phyloP scores from a whole-genome alignment of 495 filamentous ascomycete genomes.

The Delitschia confertaspora region DNA sequence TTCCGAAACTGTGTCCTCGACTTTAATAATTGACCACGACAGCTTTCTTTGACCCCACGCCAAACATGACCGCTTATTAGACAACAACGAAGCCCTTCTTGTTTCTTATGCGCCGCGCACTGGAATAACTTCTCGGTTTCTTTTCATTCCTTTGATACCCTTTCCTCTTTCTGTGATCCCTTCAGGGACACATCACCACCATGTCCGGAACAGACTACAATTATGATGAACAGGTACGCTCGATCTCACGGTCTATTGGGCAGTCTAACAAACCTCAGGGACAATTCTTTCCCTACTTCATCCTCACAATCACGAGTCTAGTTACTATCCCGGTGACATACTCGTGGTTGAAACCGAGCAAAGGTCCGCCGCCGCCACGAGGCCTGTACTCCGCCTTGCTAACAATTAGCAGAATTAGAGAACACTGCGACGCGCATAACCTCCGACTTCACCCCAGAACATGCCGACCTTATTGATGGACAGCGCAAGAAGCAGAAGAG shows the following conservation, averaged over 20 bases:
- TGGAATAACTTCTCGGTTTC: neutral
- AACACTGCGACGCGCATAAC: conserved; percentile 59
- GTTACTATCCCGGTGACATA: conserved; percentile 89
- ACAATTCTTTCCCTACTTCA: conserved; percentile 98
- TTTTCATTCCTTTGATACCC: neutral
- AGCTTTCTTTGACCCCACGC: conserved; percentile 5
- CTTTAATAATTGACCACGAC: conserved; percentile 1
- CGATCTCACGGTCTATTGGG: neutral
- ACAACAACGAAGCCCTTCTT: too few relatives aligned
- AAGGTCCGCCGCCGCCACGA: conserved; percentile 50
- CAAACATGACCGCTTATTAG: neutral
- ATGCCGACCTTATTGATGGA: conserved; percentile 73
- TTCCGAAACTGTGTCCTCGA: conserved; percentile 1
- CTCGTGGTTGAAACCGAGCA: conserved; percentile 66
- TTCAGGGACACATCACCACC: conserved; percentile 2
- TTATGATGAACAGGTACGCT: conserved; percentile 79
- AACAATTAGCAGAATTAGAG: conserved; percentile 45
- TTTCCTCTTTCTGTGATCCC: neutral
- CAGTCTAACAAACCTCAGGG: conserved; percentile 47
- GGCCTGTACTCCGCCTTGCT: conserved; percentile 6
- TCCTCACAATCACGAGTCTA: conserved; percentile 79
- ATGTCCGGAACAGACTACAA: conserved; percentile 78
- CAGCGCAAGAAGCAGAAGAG: conserved; percentile 83
- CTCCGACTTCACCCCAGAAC: conserved; percentile 69
- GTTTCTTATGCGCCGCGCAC: conserved; percentile 5